phyloP scores from a whole-genome alignment of 2,329 filamentous ascomycete genomes.

The Phaeophleospora eucalypticola region DNA sequence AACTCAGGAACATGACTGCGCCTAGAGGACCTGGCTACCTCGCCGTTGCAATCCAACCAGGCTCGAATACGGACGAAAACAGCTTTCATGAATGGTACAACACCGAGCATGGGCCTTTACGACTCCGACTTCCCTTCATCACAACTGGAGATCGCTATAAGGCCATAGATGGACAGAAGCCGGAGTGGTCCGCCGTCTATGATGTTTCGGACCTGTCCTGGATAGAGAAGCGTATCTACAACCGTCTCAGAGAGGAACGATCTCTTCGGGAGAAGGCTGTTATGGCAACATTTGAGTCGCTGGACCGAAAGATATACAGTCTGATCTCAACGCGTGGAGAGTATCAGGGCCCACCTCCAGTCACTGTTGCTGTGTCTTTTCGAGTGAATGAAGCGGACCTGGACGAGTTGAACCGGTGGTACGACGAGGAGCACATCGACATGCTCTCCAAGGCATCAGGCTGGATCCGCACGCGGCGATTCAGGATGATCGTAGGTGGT shows the following conservation, averaged over 20 bases:
- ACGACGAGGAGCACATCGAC: conserved; percentile 67
- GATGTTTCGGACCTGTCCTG: conserved; percentile 72
- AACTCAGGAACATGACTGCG: too few relatives aligned
- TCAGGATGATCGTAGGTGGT: conserved; percentile 62
- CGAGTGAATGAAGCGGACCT: conserved; percentile 51
- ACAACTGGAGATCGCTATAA: conserved; percentile 75
- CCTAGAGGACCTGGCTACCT: conserved; percentile 66
- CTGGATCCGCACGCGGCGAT: conserved; percentile 71
- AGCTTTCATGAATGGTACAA: conserved; percentile 94
- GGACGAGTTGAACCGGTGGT: conserved; percentile 64
- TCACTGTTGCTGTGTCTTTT: conserved; percentile 24
- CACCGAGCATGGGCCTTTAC: conserved; percentile 82
- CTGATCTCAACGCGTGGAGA: conserved; percentile 48
- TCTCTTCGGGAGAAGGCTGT: conserved; percentile 46
- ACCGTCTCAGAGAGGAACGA: conserved; percentile 57
- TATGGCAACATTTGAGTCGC: conserved; percentile 60
- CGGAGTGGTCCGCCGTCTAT: conserved; percentile 75
- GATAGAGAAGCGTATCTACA: conserved; percentile 68
- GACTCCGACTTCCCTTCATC: conserved; percentile 71
- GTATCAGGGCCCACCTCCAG: conserved; percentile 22
- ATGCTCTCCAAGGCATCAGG: conserved; percentile 71
- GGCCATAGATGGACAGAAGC: conserved; percentile 59
- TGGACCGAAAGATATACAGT: conserved; percentile 69
- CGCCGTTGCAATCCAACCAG: conserved; percentile 82
- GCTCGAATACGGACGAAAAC: conserved; percentile 57